Percentiles rank a stretch among this genome's conserved stretches.
These are phyloP conservation scores for Exserohilum turcica DNA, from an alignment of 2,329 filamentous ascomycete genomes.

Conservation along the genomic window DNA sequence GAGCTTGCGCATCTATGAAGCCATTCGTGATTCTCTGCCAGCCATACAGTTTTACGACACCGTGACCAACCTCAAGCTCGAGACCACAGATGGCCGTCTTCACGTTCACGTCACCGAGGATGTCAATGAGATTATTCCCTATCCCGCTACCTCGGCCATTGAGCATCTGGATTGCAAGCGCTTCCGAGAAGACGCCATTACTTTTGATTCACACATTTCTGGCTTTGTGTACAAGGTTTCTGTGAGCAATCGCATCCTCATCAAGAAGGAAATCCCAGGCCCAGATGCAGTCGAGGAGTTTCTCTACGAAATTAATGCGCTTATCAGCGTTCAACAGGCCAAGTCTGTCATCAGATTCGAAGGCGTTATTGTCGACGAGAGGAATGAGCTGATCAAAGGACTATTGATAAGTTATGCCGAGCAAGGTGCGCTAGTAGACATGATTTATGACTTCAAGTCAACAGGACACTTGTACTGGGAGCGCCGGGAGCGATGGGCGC, in stretches of 20 bases:
- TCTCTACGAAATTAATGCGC: slow-evolving; percentile 93
- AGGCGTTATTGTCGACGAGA: slow-evolving; percentile 84
- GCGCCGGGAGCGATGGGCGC: slow-evolving; percentile 83
- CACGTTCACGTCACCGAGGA: slow-evolving; percentile 99
- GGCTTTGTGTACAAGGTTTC: slow-evolving; percentile 96
- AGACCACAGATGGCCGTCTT: slow-evolving; percentile 83
- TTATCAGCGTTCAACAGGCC: slow-evolving; percentile 76
- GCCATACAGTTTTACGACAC: slow-evolving; percentile 96
- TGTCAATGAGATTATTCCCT: slow-evolving; percentile 89
- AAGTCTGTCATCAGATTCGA: slow-evolving; percentile 82
- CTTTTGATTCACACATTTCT: slow-evolving; percentile 90
- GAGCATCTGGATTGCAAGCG: slow-evolving; percentile 67
- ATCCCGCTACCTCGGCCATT: slow-evolving; percentile 74
- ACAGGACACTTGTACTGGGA: slow-evolving; percentile 65
- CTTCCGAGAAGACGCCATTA: slow-evolving; percentile 74
- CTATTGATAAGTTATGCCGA: slow-evolving; percentile 87
- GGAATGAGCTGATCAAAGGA: slow-evolving; percentile 76
- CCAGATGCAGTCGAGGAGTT: slow-evolving; percentile 96
- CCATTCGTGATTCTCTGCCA: slow-evolving; percentile 86
- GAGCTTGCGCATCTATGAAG: slow-evolving; percentile 89
- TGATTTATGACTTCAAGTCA: slow-evolving; percentile 79
- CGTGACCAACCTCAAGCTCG: slow-evolving; percentile 91
- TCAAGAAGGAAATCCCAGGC: slow-evolving; percentile 98
- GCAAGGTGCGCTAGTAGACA: slow-evolving; percentile 84
- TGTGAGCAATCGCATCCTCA: slow-evolving; percentile 71